phyloP scores from a whole-genome alignment of 2,329 filamentous ascomycete genomes.

The Sporothrix protearum region DNA sequence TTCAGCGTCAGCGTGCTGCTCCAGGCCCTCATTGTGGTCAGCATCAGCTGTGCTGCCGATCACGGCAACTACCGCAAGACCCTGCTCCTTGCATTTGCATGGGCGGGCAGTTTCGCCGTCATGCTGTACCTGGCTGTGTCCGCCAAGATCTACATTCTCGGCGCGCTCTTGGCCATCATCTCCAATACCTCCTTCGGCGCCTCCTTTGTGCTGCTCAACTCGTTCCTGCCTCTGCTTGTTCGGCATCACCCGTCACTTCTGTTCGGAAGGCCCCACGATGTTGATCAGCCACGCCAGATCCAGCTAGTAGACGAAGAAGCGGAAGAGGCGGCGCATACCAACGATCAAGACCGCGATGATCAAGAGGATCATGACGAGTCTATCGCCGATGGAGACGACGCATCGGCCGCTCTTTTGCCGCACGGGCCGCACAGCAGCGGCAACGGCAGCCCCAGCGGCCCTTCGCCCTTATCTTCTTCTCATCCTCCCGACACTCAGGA shows the following conservation, averaged over 20 bases:
- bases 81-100: slow-evolving; percentile 79
- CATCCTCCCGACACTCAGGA: not conserved
- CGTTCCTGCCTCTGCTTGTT: slow-evolving; percentile 86
- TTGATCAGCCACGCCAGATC: slow-evolving; percentile 29
- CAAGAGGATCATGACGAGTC: slow-evolving; percentile 33
- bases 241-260: slow-evolving; percentile 66
- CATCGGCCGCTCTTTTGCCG: slow-evolving; percentile 48
- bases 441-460: not conserved
- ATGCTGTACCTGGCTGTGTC: slow-evolving; percentile 84
- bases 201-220: slow-evolving; percentile 92
- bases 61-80: slow-evolving; percentile 90
- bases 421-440: too few species aligned
- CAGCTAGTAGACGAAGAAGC: slow-evolving; percentile 37
- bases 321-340: slow-evolving; percentile 31
- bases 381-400: slow-evolving; percentile 38
- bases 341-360: slow-evolving; percentile 31
- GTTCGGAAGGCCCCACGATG: slow-evolving; percentile 18
- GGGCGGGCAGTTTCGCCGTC: slow-evolving; percentile 73
- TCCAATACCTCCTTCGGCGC: slow-evolving; percentile 93
- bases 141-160: slow-evolving; percentile 73
- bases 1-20: slow-evolving; percentile 89
- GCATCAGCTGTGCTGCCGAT: slow-evolving; percentile 93
- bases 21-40: slow-evolving; percentile 87
- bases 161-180: slow-evolving; percentile 78
- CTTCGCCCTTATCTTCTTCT: not conserved